Base-by-base conservation (phyloP, 352 stramenopile species). In the Phytopythium sindhum region DNA sequence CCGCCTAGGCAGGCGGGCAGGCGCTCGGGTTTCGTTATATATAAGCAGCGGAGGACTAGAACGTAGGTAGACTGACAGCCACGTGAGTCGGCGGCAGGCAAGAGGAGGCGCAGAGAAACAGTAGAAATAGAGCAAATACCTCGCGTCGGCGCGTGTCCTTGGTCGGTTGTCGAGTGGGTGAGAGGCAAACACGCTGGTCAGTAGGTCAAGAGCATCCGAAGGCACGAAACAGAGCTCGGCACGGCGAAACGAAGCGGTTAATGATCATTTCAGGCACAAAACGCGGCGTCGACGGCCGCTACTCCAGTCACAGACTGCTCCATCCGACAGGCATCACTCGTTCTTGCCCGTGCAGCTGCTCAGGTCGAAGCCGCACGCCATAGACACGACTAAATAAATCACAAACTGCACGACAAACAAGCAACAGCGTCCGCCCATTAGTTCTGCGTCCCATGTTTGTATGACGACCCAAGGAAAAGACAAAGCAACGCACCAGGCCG, bases 311-410 rank as follows among this genome's bases (percentile, higher is more conserved):
- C 39, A 39, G 33, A 39, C 33, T 39, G 33, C 33, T 39, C 33
- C 33, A 39, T 14, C 33, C 39, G 39, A 19, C 15, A 44, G 4
- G 39, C 14, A n/a, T 50, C 26, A 61, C 23, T 80, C 69, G 51
- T 75, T 71, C 37, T 81, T 83, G 65, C 81, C 78, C n/a, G 79
- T 82, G 69, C 86, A 93, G 66, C 77, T 77, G 60, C 83, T 92
- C 23, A 97, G 84, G 61, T 90, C 81, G 35, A 94, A 93, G 42
- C 89, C 88, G 58, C 89, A 96, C 33, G 86, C 85, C 86, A 94
- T 93, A 19, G 86, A 91, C 39, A 95, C 77, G 60, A 94, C 78
- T 63, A 95, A 77, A 75, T 96, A 96, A 48, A 95, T 64, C 48
- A 96, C 70, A 78, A 96, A 84, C 64, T 84, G 65, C 21, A 42